Evolutionary conservation across 2,329 filamentous ascomycete species (phyloP).

Genomic region (Cytospora paraplurivora): DNA sequence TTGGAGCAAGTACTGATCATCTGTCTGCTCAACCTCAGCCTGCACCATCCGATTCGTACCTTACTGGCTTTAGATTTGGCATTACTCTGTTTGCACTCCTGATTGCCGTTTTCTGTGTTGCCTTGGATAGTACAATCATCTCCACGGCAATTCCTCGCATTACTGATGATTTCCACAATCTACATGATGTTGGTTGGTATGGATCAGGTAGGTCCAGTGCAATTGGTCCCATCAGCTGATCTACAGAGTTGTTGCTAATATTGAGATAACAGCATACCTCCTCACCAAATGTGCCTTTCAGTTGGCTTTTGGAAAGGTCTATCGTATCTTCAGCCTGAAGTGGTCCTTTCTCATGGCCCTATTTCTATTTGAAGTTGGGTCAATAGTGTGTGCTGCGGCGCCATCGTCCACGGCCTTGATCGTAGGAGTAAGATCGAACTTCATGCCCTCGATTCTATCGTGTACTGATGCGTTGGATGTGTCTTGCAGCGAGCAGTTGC

Average conservation of each 20-base stretch:
- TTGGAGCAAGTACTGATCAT: background rate
- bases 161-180: conserved; percentile 40
- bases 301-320: conserved; percentile 27
- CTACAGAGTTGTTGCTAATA: background rate
- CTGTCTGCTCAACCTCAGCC: background rate
- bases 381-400: conserved; percentile 40
- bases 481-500: conserved; percentile 32
- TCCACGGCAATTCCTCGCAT: conserved; percentile 46
- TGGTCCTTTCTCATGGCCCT: conserved; percentile 32
- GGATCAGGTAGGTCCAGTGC: conserved; percentile 31
- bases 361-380: conserved; percentile 44
- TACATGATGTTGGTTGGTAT: conserved; percentile 49
- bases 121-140: conserved; percentile 35
- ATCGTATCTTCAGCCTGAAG: conserved; percentile 24
- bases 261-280: conserved; percentile 32
- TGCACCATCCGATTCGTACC: background rate
- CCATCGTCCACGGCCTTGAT: conserved; percentile 35
- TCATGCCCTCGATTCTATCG: background rate
- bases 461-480: background rate
- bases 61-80: background rate
- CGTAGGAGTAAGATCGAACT: conserved; percentile 27
- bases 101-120: conserved; percentile 6
- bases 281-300: conserved; percentile 28
- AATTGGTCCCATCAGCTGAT: background rate
- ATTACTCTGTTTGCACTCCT: conserved; percentile 7